phyloP scores from a whole-genome alignment of 2,329 filamentous ascomycete species.

The Epichloe uncinata region DNA sequence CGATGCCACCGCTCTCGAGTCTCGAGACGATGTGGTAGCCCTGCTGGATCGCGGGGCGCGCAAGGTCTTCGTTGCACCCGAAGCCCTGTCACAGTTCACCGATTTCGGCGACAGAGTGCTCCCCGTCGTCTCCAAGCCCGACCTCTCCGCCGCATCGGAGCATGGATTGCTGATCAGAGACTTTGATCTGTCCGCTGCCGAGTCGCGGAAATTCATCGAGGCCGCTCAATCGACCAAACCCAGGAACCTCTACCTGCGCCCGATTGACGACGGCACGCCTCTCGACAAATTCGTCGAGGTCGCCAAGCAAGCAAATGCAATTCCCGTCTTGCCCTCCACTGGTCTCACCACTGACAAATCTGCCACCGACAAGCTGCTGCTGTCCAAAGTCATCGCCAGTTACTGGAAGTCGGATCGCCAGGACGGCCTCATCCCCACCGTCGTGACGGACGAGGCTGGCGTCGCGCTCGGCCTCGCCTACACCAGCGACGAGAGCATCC shows the following conservation, averaged over 20 bases:
- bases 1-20: conserved; percentile 57
- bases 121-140: conserved; percentile 33
- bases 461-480: conserved; percentile 82
- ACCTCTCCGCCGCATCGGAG: conserved; percentile 31
- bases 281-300: conserved; percentile 33
- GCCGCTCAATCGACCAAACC: conserved; percentile 32
- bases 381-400: conserved; percentile 60
- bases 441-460: conserved; percentile 81
- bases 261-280: conserved; percentile 30
- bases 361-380: conserved; percentile 36
- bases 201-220: conserved; percentile 30
- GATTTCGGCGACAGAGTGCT: conserved; percentile 44
- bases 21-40: conserved; percentile 59
- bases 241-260: conserved; percentile 37
- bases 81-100: conserved; percentile 48
- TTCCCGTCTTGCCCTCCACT: conserved; percentile 63
- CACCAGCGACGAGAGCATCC: conserved; percentile 81
- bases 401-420: conserved; percentile 69
- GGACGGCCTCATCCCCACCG: conserved; percentile 76
- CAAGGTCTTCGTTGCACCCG: conserved; percentile 67
- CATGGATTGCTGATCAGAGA: conserved; percentile 39
- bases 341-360: conserved; percentile 55
- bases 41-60: conserved; percentile 76
- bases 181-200: conserved; percentile 31
- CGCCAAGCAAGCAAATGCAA: conserved; percentile 38